phyloP scores from a whole-genome alignment of 441 rosid species.

The Populus hybrid region DNA sequence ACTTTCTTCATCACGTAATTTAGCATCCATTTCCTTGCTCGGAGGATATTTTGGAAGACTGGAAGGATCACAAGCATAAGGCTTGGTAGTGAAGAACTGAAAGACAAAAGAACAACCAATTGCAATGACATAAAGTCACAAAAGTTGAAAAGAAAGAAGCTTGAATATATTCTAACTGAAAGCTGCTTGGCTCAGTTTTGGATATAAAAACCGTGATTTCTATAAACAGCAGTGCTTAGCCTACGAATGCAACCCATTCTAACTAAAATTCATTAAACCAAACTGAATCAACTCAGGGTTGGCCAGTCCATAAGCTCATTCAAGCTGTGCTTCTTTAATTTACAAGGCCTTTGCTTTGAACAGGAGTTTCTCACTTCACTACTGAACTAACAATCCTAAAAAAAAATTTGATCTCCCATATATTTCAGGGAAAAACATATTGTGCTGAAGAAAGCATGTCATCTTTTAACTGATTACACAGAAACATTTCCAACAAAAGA shows the following conservation, averaged over 20 bases:
- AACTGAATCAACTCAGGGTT: background rate
- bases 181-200: background rate
- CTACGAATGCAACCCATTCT: background rate
- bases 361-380: background rate
- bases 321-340: background rate
- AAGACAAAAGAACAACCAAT: conserved; percentile 17
- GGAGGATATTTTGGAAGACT: conserved; percentile 94
- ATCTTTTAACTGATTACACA: background rate
- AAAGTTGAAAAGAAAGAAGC: background rate
- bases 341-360: background rate
- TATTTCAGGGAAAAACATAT: background rate
- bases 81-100: conserved; percentile 80
- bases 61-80: conserved; percentile 85
- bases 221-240: background rate
- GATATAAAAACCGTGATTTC: background rate
- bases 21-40: conserved; percentile 92
- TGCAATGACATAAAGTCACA: background rate
- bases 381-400: background rate
- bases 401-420: background rate
- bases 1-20: conserved; percentile 83
- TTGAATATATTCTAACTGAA: background rate
- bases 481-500: background rate
- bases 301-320: background rate
- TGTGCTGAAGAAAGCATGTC: background rate
- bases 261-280: background rate